These are phyloP conservation scores for Venturia nashicola DNA, from an alignment of 2,329 filamentous ascomycete species.

Conservation along the genomic window DNA sequence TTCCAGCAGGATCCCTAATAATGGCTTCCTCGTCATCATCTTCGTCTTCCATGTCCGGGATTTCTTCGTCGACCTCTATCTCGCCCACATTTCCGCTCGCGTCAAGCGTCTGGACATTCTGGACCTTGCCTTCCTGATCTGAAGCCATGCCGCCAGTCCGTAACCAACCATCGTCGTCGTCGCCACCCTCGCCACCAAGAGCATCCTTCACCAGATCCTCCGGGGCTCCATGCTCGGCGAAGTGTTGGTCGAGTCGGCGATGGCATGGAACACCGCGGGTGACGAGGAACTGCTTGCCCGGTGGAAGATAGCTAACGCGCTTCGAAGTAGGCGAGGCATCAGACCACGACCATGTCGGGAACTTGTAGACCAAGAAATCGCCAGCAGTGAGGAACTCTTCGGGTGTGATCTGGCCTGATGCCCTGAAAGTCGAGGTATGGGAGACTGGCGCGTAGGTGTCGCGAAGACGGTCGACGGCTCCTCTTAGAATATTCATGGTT, in stretches of 20 bases:
- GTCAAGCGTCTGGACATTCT: conserved; percentile 78
- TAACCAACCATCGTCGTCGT: conserved; percentile 81
- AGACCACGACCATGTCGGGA: conserved; percentile 95
- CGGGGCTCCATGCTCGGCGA: conserved; percentile 74
- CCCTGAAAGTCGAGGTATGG: conserved; percentile 85
- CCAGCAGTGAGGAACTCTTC: conserved; percentile 94
- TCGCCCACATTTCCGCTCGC: conserved; percentile 80
- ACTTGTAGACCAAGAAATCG: conserved; percentile 98
- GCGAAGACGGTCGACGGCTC: conserved; percentile 5
- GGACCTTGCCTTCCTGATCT: conserved; percentile 62
- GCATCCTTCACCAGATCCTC: conserved; percentile 81
- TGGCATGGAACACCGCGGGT: conserved; percentile 92
- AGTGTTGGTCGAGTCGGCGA: conserved; percentile 77
- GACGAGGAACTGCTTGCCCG: conserved; percentile 88
- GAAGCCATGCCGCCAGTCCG: conserved; percentile 70
- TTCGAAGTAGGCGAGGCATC: conserved; percentile 73
- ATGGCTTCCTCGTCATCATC: conserved; percentile 91
- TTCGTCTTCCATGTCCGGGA: conserved; percentile 97
- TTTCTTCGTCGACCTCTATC: conserved; percentile 63
- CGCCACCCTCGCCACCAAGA: conserved; percentile 41
- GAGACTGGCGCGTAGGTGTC: conserved; percentile 50
- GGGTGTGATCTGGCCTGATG: conserved; percentile 88
- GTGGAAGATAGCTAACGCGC: conserved; percentile 68
- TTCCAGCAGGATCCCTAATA: conserved; percentile 57
- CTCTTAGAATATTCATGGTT: conserved; percentile 4